Conservation (phyloP, 1,284 basidiomycete species). For the Golubevia pallescens region DNA sequence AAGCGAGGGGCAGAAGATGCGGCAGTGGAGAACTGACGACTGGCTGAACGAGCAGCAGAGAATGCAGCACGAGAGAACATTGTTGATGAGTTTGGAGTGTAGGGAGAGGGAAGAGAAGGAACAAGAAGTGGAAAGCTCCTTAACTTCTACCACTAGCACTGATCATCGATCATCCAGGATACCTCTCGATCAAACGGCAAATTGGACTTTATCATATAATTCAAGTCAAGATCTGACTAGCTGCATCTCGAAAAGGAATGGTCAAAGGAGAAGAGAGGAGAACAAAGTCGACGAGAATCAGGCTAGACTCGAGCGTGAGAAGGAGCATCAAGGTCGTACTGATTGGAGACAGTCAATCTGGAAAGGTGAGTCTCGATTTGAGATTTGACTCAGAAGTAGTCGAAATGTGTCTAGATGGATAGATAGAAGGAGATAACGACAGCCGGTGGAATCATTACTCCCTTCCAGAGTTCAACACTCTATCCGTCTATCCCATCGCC, state of each 20-base stretch:
- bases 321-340: constrained; percentile 47
- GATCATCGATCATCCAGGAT: too few species aligned
- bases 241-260: too few species aligned
- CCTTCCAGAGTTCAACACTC: too few species aligned
- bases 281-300: not conserved
- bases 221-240: too few species aligned
- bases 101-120: not conserved
- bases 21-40: not conserved
- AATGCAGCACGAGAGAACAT: not conserved
- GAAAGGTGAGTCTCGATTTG: constrained; percentile 18
- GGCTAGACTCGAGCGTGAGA: not conserved
- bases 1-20: not conserved
- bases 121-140: too few species aligned
- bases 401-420: not conserved
- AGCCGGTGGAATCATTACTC: too few species aligned
- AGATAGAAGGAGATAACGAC: not conserved
- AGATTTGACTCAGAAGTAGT: not conserved
- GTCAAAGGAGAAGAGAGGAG: too few species aligned
- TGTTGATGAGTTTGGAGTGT: not conserved
- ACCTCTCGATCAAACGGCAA: too few species aligned
- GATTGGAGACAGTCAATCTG: constrained; percentile 38
- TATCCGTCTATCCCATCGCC: too few species aligned
- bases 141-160: too few species aligned
- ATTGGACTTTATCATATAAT: too few species aligned
- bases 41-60: not conserved